Conservation (phyloP, 805 yeast species). For the Phaffomyces opuntiae region DNA sequence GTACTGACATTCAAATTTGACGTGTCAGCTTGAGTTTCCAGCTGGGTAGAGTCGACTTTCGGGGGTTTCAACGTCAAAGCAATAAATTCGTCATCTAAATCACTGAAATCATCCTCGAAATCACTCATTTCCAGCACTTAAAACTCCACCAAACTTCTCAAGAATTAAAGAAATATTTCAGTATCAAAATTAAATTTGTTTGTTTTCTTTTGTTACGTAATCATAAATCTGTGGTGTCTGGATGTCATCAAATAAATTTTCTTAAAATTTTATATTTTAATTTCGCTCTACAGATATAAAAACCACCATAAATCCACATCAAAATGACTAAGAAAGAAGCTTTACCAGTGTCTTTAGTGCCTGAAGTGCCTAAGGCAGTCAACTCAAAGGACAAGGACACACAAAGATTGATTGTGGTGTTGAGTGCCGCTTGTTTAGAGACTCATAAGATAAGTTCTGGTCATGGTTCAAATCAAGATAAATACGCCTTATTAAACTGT, state of each 20-base stretch:
- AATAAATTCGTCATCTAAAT: slow-evolving; percentile 37
- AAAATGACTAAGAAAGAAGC: slow-evolving; percentile 15
- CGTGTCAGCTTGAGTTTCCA: not conserved
- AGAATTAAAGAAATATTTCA: too few species aligned
- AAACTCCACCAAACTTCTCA: not conserved
- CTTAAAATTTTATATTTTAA: not conserved
- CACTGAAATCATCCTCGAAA: slow-evolving; percentile 36
- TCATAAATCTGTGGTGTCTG: not conserved
- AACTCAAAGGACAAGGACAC: slow-evolving; percentile 81
- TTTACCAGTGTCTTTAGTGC: slow-evolving; percentile 71
- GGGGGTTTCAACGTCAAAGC: slow-evolving; percentile 38
- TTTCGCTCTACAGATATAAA: not conserved
- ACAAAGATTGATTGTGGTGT: slow-evolving; percentile 86
- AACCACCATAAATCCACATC: too few species aligned
- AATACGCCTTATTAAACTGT: slow-evolving; percentile 89
- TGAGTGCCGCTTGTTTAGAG: slow-evolving; percentile 92
- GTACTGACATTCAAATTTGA: not conserved
- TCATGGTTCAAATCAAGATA: slow-evolving; percentile 72
- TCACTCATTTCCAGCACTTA: slow-evolving; percentile 10
- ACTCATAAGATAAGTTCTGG: slow-evolving; percentile 83
- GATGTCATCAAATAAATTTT: slow-evolving; percentile 2
- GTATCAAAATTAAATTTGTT: not conserved
- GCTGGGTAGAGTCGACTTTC: not conserved
- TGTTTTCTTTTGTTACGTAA: not conserved
- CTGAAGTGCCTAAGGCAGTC: slow-evolving; percentile 76